phyloP scores from a whole-genome alignment of 2,329 filamentous ascomycete genomes.

The Sordariomycetes sp. region DNA sequence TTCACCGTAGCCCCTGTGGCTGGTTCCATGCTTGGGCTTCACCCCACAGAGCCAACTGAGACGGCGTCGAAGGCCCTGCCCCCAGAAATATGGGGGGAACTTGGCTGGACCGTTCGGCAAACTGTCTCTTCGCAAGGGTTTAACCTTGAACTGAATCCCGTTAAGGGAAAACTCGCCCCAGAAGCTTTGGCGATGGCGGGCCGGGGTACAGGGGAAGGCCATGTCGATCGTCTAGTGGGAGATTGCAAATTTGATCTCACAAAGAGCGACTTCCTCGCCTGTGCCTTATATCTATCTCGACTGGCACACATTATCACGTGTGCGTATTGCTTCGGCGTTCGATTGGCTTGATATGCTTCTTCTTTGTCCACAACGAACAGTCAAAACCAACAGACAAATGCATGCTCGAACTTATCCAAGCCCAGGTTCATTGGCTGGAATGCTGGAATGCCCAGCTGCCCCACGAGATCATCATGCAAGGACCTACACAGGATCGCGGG shows the following conservation, averaged over 20 bases:
- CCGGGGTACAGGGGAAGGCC: slow-evolving; percentile 3
- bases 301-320: too few species aligned
- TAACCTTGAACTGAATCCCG: slow-evolving; percentile 6
- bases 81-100: slow-evolving; percentile 9
- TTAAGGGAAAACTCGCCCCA: slow-evolving; percentile 8
- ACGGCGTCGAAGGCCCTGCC: slow-evolving; percentile 4
- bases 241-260: slow-evolving; percentile 4
- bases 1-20: slow-evolving; percentile 8
- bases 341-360: too few species aligned
- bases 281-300: too few species aligned
- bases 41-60: slow-evolving; percentile 1
- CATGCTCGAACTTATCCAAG: too few species aligned
- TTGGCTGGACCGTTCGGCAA: slow-evolving; percentile 1
- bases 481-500: too few species aligned
- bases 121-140: background rate
- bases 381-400: too few species aligned
- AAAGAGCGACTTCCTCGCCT: too few species aligned
- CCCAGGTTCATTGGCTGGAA: too few species aligned
- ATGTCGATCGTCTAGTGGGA: slow-evolving; percentile 3
- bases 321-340: too few species aligned
- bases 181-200: slow-evolving; percentile 3
- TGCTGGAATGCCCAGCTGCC: too few species aligned
- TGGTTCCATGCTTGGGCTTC: slow-evolving; percentile 2
- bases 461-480: too few species aligned
- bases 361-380: too few species aligned